A percentile compares a stretch with the other conserved stretches of the same genome.
phyloP scores from a whole-genome alignment of 2,329 filamentous ascomycete species.

The Neospermospora avenae region DNA sequence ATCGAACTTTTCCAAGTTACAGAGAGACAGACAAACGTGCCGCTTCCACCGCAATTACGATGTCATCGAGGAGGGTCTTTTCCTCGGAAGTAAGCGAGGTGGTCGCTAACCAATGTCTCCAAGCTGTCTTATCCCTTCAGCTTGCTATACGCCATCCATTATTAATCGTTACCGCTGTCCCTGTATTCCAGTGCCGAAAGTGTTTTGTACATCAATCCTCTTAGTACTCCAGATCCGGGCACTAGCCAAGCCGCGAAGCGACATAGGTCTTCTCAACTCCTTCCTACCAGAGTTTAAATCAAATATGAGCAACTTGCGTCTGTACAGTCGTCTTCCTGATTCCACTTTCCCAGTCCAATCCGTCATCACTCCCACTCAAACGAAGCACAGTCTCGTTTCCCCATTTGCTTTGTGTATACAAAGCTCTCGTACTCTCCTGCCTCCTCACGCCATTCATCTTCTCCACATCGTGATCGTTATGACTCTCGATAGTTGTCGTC shows the following conservation, averaged over 20 bases:
- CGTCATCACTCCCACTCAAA: slow-evolving; percentile 17
- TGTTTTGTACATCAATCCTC: no score
- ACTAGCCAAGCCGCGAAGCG: background rate
- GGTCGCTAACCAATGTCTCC: no score
- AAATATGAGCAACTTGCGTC: slow-evolving; percentile 11
- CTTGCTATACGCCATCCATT: no score
- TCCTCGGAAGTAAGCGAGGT: no score
- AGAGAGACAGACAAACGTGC: no score
- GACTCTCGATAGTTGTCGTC: slow-evolving; percentile 20
- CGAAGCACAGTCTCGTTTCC: slow-evolving; percentile 11
- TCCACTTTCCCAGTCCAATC: slow-evolving; percentile 8
- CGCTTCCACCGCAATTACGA: no score
- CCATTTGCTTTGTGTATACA: slow-evolving; percentile 7
- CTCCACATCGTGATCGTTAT: slow-evolving; percentile 5
- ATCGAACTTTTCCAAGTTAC: no score
- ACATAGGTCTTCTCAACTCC: background rate
- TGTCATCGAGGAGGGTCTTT: no score
- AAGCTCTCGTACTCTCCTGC: background rate
- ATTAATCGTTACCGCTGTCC: no score
- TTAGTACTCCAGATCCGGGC: background rate
- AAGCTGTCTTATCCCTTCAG: no score
- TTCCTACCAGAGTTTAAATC: background rate
- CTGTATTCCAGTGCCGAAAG: no score
- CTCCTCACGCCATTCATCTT: slow-evolving; percentile 1
- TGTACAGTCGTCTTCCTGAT: slow-evolving; percentile 20